A percentile compares a stretch with the other conserved stretches of the same genome.
Evolutionary conservation across 169 alveolate genomes (phyloP).

Genomic region (Sarcocystis neurona): DNA sequence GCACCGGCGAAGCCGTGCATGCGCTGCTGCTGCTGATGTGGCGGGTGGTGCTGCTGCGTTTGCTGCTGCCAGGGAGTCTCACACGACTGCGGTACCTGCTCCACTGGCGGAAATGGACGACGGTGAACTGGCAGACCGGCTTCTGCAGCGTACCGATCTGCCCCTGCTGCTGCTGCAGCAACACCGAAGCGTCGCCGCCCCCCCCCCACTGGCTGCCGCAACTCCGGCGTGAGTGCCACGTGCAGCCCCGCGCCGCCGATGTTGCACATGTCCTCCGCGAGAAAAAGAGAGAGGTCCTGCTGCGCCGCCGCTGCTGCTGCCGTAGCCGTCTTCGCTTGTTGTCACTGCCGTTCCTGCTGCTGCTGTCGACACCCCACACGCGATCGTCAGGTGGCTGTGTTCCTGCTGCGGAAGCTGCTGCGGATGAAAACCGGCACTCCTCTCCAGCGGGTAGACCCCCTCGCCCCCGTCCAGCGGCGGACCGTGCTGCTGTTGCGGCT

Average conservation of each 20-base stretch:
- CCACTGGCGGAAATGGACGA: not conserved
- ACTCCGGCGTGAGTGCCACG: not conserved
- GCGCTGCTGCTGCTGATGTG: slow-evolving; percentile 13
- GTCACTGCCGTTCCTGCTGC: too few relatives aligned
- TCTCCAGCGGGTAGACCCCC: too few relatives aligned
- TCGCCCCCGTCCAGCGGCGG: too few relatives aligned
- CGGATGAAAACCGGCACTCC: too few relatives aligned
- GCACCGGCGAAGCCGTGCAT: not conserved
- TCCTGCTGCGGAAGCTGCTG: too few relatives aligned
- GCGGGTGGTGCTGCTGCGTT: not conserved
- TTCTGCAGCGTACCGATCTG: slow-evolving; percentile 1
- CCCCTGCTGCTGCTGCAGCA: slow-evolving; percentile 30
- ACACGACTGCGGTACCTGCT: not conserved
- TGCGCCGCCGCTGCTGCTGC: not conserved
- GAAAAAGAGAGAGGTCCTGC: not conserved
- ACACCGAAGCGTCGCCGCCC: not conserved
- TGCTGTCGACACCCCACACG: too few relatives aligned
- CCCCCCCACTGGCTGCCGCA: not conserved
- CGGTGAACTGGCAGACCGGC: not conserved
- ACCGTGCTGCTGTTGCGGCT: slow-evolving; percentile 44
- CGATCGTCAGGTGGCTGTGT: too few relatives aligned
- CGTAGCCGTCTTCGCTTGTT: too few relatives aligned
- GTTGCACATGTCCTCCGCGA: not conserved
- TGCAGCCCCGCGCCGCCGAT: not conserved
- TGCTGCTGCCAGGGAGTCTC: not conserved